Conservation (phyloP, 495 filamentous ascomycete species). For the Penicillium fimorum region DNA sequence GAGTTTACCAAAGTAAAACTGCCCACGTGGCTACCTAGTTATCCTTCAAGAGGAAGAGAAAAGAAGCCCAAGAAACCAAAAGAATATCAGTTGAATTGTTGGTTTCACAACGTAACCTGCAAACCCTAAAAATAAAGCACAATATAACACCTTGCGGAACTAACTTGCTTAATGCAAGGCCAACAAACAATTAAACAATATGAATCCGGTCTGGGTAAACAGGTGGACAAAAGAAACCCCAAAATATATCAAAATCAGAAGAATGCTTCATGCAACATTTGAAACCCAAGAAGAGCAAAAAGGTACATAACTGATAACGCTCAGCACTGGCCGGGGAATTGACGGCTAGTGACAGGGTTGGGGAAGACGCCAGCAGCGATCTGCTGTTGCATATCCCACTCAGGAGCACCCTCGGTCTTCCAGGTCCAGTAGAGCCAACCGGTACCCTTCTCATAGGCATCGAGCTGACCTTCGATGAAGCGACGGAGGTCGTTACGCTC, state of each 20-base stretch:
- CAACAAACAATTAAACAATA: conserved; percentile 5
- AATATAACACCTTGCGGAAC: neutral
- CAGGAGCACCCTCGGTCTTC: conserved; percentile 82
- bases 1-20: neutral
- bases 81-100: neutral
- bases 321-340: conserved; percentile 49
- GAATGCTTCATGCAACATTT: neutral
- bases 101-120: neutral
- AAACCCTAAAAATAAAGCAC: neutral
- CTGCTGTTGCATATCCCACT: conserved; percentile 79
- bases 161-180: neutral
- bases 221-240: neutral
- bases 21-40: neutral
- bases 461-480: conserved; percentile 71
- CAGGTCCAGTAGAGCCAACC: conserved; percentile 86
- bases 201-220: neutral
- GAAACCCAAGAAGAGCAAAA: conserved; percentile 4
- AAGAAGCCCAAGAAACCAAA: neutral
- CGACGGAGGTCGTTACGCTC: conserved; percentile 58
- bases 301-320: neutral
- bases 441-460: conserved; percentile 64
- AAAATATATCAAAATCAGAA: neutral
- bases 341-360: conserved; percentile 51
- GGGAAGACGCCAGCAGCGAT: conserved; percentile 61
- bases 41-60: neutral